Evolutionary conservation across 306 rosid genomes (phyloP).

Genomic region (Astragalus glycyphyllos): DNA sequence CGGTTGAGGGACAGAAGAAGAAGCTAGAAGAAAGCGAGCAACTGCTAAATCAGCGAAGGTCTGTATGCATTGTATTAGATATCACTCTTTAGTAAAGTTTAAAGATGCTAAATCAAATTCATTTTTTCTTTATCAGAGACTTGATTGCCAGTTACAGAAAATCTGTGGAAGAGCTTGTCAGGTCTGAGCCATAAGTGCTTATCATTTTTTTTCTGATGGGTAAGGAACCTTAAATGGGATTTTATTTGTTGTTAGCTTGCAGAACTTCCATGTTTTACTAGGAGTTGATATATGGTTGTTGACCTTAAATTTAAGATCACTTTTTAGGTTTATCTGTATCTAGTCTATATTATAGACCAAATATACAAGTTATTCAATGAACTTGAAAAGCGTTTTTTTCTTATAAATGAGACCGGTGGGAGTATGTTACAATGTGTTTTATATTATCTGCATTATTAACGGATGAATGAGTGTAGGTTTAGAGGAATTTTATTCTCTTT

Average conservation of each 20-base stretch:
- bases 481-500: background rate
- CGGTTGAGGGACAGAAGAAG: slow-evolving; percentile 90
- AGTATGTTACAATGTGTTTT: background rate
- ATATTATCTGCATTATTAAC: background rate
- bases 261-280: slow-evolving; percentile 21
- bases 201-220: slow-evolving; percentile 27
- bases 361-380: too few relatives aligned
- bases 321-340: too few relatives aligned
- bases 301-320: slow-evolving; percentile 9
- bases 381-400: too few relatives aligned
- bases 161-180: slow-evolving; percentile 75
- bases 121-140: slow-evolving; percentile 56
- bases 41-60: slow-evolving; percentile 78
- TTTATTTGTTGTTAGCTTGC: slow-evolving; percentile 20
- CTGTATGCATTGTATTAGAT: slow-evolving; percentile 14
- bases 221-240: slow-evolving; percentile 27
- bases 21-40: slow-evolving; percentile 84
- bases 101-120: slow-evolving; percentile 30
- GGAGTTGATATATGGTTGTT: background rate
- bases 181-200: slow-evolving; percentile 60
- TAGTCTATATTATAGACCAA: too few relatives aligned
- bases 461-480: background rate
- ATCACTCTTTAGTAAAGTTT: slow-evolving; percentile 24
- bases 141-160: slow-evolving; percentile 67
- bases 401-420: too few relatives aligned